Base-by-base conservation (phyloP, 108 stramenopile genomes). In the Aurantiochytrium sp. region DNA sequence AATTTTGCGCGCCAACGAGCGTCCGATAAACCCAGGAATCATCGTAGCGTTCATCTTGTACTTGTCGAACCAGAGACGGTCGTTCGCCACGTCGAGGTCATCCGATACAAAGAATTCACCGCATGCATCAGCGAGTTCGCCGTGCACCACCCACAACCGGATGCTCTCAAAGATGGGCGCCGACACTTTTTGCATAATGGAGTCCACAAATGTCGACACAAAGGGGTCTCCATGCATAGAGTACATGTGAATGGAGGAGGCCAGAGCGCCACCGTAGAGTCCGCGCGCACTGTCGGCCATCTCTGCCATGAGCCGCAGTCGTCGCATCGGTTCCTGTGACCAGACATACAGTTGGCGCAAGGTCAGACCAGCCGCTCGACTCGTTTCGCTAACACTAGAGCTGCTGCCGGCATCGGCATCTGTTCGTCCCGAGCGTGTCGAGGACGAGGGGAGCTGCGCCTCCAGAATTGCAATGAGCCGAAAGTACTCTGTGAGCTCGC, bases 241-340 rank as follows among this genome's bases (percentile, higher is more conserved):
- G 91, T 97, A 97, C 23, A 88, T 87, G 57, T 97, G 92, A 58
- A 98, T 89, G 23, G 93, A 91, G 44, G 94, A 92, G 44, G 96
- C 90, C 45, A 99, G 87, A 29, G 96, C 95, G 18, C 97, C 98
- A 19, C 98, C 98, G 19, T 88, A 44, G n/a, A 71, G 90, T 25
- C 91, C 76, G 44, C 87, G 89, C 14, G 94, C 73, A 72, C 95
- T 93, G 87, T 98, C 97, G 4, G 92, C 92, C 28, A 98, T 72
- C 44, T 95, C 89, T n/a, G 96, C 96, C 72, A 98, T 73, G 12
- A 92, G 91, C 87, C 92, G 88, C 4, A 98, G 92, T 23, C 93
- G 92, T 58, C 89, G 87, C 10, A 92, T 90, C 3, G 96, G 95
- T 28, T 91, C 92, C 29, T 89, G 93, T 29, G 96, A 58, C 58